phyloP scores from a whole-genome alignment of 2,329 filamentous ascomycete species.

The Cercospora janseana region DNA sequence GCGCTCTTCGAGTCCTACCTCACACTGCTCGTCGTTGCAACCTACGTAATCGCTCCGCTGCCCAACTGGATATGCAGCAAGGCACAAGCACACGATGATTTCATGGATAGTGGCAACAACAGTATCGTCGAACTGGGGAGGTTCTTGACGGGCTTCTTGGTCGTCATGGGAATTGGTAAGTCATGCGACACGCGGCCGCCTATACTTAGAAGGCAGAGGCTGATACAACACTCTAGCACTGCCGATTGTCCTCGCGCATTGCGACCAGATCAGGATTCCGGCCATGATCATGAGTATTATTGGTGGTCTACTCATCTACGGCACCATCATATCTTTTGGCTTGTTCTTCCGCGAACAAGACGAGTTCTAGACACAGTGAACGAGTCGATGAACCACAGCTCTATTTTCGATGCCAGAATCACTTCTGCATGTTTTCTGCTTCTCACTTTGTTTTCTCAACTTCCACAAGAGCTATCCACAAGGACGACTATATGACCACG shows the following conservation, averaged over 20 bases:
- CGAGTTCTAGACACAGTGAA: slow-evolving; percentile 64
- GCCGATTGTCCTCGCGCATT: slow-evolving; percentile 83
- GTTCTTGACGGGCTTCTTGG: slow-evolving; percentile 92
- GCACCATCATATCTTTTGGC: slow-evolving; percentile 95
- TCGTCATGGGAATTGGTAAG: slow-evolving; percentile 95
- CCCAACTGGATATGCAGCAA: slow-evolving; percentile 95
- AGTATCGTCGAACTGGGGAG: slow-evolving; percentile 89
- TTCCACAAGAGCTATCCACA: no score
- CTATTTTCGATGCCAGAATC: background rate
- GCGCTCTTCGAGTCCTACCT: slow-evolving; percentile 94
- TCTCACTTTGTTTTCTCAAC: no score
- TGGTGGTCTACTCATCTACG: slow-evolving; percentile 91
- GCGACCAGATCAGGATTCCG: slow-evolving; percentile 73
- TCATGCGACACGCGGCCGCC: slow-evolving; percentile 30
- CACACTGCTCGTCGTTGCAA: slow-evolving; percentile 90
- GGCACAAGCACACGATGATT: slow-evolving; percentile 90
- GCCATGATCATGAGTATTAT: slow-evolving; percentile 95
- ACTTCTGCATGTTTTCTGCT: no score
- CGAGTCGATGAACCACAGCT: background rate
- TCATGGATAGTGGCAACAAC: slow-evolving; percentile 80
- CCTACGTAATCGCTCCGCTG: slow-evolving; percentile 87
- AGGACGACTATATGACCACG: no score
- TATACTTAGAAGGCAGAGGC: background rate
- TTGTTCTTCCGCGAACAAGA: slow-evolving; percentile 99
- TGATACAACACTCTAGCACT: slow-evolving; percentile 59